Percentiles rank a stretch among this genome's conserved stretches.
Conservation (phyloP, 208 protist species). For the Crithidia thermophila region DNA sequence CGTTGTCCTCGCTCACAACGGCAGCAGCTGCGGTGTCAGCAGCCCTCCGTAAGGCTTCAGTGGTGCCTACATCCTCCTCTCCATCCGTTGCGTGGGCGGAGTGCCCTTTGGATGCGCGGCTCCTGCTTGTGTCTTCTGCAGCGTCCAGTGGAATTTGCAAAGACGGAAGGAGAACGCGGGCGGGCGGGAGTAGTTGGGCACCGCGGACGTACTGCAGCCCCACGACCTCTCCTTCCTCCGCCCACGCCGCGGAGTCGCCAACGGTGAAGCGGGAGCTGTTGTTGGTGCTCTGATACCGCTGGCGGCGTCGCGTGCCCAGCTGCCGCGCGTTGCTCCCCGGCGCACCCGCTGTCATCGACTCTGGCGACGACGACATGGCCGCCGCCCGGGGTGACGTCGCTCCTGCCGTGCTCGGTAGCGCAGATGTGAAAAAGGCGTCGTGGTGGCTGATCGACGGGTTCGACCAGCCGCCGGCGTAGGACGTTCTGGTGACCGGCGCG, state of each 20-base stretch:
- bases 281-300: not conserved
- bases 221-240: not conserved
- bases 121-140: too few species aligned
- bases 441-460: not conserved
- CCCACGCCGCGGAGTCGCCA: not conserved
- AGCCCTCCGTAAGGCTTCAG: too few species aligned
- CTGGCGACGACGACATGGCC: too few species aligned
- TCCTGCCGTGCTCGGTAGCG: not conserved
- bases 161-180: slow-evolving; percentile 9
- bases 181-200: slow-evolving; percentile 7
- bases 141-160: too few species aligned
- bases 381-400: not conserved
- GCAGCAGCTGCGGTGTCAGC: not conserved
- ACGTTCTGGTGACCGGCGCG: not conserved
- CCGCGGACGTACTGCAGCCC: slow-evolving; percentile 10
- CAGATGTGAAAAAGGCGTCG: not conserved
- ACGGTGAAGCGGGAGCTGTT: not conserved
- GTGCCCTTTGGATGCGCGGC: not conserved
- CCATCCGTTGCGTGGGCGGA: too few species aligned
- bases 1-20: not conserved
- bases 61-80: too few species aligned
- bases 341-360: too few species aligned
- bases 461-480: not conserved
- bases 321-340: too few species aligned
- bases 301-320: not conserved